Percentiles rank a stretch among this genome's conserved stretches.
These are phyloP conservation scores for cucumber (Cucumis sativus) DNA, from an alignment of 306 rosid genomes.

Conservation along the genomic window Cucumber_9930_V3 NC_026660.2:24223001-24223500, in stretches of 20 bases:
- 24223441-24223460: no score
- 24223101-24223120: not conserved
- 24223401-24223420: no score
- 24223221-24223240: not conserved
- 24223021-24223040: not conserved
- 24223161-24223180: not conserved
- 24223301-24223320: not conserved
- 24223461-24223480: no score
- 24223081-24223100: not conserved
- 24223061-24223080: not conserved
- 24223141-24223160: not conserved
- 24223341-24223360: not conserved
- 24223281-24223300: not conserved
- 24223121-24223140: not conserved
- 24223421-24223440: no score
- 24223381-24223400: no score
- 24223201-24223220: not conserved
- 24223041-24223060: not conserved
- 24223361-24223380: no score
- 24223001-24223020: not conserved
- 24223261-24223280: not conserved
- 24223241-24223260: not conserved
- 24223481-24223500: no score
- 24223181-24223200: not conserved
- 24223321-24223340: not conserved